Base-by-base conservation (phyloP, 305 asterid genomes). In the Solanum chacoense region DNA sequence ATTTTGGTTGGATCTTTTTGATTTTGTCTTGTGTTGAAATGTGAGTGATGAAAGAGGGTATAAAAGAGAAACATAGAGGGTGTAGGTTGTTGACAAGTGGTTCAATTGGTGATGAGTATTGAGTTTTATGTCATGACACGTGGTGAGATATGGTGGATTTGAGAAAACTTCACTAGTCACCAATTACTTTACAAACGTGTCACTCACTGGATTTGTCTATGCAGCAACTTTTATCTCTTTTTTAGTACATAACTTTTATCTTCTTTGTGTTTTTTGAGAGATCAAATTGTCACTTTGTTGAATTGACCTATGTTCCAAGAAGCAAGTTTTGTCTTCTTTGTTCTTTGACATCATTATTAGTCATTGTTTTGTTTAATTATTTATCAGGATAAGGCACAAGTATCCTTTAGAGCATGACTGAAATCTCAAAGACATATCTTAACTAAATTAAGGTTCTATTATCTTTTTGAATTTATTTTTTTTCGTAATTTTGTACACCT, bases 381-480 rank as follows among this genome's bases (percentile, higher is more conserved):
- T 20, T 8, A 59, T 20, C 11, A 0, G 11, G 5, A 55, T 55
- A 55, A 5, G 2, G 1, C 2, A 20, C 0, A 55, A 55, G 0
- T 55, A 55, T 0, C 2, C 1, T 2, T 7, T 18, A 55, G 67
- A 55, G 0, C 3, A 55, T 3, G 2, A 18, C 0, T 0, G 1
- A 18, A 55, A 18, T 55, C 0, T 55, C 0, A 18, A 1, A 9
- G 4, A 37, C 1, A 37, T 9, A 9, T 0, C 0, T 59, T 59
- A 3, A 59, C 0, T 20, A 59, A 20, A 59, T 0, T 59, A 59
- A 3, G 12, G 5, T 20, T 0, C 2, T 8, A 8, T 8, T 0
- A 59, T 0, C 0, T 59, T 0, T 20, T 20, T 59, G 0, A 20
- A 59, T 0, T 59, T 1, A 7, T 59, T 7, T 55, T 0, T 7